Base-by-base conservation (phyloP, 768 basidiomycete species). In the Tricholoma saponaceum region DNA sequence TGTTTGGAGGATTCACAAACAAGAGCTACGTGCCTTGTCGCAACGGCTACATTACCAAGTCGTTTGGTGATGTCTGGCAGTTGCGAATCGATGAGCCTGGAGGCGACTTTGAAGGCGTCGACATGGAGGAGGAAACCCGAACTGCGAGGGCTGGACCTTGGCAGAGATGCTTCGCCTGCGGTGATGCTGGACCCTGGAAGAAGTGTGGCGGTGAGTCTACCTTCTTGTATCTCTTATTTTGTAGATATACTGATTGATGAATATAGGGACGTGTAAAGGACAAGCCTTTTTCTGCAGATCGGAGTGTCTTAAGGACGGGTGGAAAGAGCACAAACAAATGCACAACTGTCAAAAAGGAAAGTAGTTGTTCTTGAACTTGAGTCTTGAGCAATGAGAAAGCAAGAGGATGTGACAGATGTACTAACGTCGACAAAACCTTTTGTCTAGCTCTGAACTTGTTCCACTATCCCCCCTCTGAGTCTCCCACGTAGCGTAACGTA, bases 1-100 rank as follows among this genome's bases (percentile, higher is more conserved):
- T 75, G 14, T 76, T 72, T 43, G 73, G 75, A 20, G 76, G 76
- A 2, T 77, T 76, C 64, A 73, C 72, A 28, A 78, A 75, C 63
- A 67, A 66, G n/a, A 66, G 73, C 46, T 76, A 64, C 58, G 72
- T 77, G 8, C 72, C 70, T 1, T 63, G 65, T 6, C 64, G 69
- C 1, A 67, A 67, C 9, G 58, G 51, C 35, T 62, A 54, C 30
- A 62, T 70, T 28, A 64, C 73, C n/a, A 62, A 69, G 7, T 65
- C 63, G 4, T 76, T 74, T 55, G 66, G 69, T 2, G 76, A 77
- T 60, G 35, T 79, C 16, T 77, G 75, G 74, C 70, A 75, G 58
- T 61, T 79, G 18, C 58, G 66, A 43, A 49, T 76, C 28, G 74
- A 77, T 55, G 58, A 71, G 14, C 67, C 70, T 9, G 72, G 76